Conservation (phyloP, 331 rosid genomes). For the Pyrus hybrid region DNA sequence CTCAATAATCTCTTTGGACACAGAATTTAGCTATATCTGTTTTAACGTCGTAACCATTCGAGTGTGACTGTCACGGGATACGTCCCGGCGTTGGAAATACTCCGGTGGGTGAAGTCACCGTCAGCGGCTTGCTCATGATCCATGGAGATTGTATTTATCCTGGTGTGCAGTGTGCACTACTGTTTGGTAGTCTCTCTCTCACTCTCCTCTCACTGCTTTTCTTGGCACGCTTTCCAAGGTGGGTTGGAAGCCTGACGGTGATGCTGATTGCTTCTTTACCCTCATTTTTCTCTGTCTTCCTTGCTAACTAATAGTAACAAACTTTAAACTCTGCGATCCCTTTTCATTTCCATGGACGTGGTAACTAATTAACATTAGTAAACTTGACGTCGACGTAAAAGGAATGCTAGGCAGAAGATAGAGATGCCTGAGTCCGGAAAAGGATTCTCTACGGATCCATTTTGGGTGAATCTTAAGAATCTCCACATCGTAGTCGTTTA, state of each 20-base stretch:
- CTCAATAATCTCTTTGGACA: not conserved
- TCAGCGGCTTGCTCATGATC: not conserved
- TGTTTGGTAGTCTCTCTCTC: not conserved
- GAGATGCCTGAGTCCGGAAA: not conserved
- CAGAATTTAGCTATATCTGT: not conserved
- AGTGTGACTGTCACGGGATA: not conserved
- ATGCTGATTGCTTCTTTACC: constrained; percentile 7
- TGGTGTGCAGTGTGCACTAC: not conserved
- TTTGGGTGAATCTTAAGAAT: no score
- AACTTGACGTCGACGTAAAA: not conserved
- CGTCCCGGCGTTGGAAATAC: not conserved
- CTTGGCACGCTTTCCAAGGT: constrained; percentile 32
- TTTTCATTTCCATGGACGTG: constrained; percentile 31
- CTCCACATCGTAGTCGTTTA: no score
- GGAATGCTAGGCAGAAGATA: not conserved
- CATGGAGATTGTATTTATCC: not conserved
- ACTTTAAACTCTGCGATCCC: constrained; percentile 18
- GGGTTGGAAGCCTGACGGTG: constrained; percentile 40
- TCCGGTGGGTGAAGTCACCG: not conserved
- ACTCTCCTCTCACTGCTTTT: not conserved
- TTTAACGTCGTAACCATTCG: not conserved
- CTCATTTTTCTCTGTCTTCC: not conserved
- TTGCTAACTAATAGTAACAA: constrained; percentile 21
- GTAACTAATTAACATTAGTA: not conserved
- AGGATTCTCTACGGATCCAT: no score